Base-by-base conservation (phyloP, 1,139 yeast genomes). In the Nematodospora anomalae region DNA sequence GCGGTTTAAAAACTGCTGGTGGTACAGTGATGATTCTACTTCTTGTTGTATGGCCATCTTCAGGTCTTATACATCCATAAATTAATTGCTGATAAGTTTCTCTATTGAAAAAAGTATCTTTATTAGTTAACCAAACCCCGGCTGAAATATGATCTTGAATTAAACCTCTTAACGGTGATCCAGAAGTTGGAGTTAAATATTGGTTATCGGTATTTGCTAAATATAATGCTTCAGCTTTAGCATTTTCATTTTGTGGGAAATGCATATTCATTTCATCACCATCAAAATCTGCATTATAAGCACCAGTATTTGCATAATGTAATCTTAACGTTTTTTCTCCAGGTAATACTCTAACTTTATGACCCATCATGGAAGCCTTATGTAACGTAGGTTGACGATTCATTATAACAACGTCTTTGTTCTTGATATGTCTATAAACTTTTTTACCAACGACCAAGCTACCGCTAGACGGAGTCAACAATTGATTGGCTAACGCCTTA, bases 221-320 rank as follows among this genome's bases (percentile, higher is more conserved):
- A 59, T 88, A 79, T 55, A 88, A 73, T 3, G 98, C 98, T 68
- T 94, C 99, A 20, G 98, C 94, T 55, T 92, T 83, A 10, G 98
- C 98, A 53, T 88, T 88, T 68, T 92, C 97, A 62, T 87, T 90
- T 68, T 94, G 99, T 21, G 99, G 99, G 74, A 94, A 92, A 68
- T 94, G 99, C 97, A 94, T 85, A 61, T 94, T 94, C 99, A 94
- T 94, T 71, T 94, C 99, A 67, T 94, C 99, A 71, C 99, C 99
- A 69, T 94, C 99, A 56, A 94, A 94, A 77, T 94, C 99, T 28
- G 98, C 98, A 63, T 92, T 94, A 66, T 89, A 89, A 36, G 98
- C 97, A 69, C 97, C 97, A 32, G 98, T 94, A 62, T 94, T 94
- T 51, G 99, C 98, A 63, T 94, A 94, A 64, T 94, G 99, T 62